Conservation (phyloP, 1,139 yeast genomes). For the Magnusiomyces magnusii region DNA sequence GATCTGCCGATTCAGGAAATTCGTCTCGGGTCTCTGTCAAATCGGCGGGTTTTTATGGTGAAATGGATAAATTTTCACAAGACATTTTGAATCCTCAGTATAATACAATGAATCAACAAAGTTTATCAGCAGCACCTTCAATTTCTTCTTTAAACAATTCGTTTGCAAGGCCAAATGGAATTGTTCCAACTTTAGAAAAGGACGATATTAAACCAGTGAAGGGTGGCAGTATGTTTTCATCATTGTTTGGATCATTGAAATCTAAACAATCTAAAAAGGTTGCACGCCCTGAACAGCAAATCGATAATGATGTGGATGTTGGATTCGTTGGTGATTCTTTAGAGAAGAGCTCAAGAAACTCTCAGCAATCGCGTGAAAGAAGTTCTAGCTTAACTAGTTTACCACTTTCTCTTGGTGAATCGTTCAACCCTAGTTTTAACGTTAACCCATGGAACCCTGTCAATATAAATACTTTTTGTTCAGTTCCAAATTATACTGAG, state of each 20-base stretch:
- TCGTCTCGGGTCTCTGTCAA: conserved; percentile 4
- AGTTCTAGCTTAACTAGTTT: conserved; percentile 14
- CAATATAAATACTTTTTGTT: neutral
- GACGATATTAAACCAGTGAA: conserved; percentile 8
- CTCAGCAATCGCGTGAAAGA: conserved; percentile 7
- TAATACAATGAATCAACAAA: neutral
- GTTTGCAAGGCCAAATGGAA: neutral
- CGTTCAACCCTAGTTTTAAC: conserved; percentile 9
- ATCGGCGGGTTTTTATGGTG: conserved; percentile 1
- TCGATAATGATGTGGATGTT: neutral
- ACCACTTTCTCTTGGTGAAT: conserved; percentile 15
- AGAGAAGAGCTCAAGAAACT: conserved; percentile 4
- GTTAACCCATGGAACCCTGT: neutral
- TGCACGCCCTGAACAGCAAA: conserved; percentile 2
- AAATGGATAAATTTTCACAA: neutral
- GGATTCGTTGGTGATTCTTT: conserved; percentile 1
- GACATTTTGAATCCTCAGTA: conserved; percentile 8
- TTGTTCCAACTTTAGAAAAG: conserved; percentile 1
- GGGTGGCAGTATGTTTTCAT: conserved; percentile 15
- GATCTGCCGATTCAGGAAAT: conserved; percentile 12
- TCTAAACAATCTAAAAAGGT: conserved; percentile 6
- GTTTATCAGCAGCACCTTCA: neutral
- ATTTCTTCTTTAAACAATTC: neutral
- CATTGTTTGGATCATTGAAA: conserved; percentile 15
- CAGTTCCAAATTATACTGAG: neutral